These are phyloP conservation scores for Dactylellina haptotyla DNA, from an alignment of 2,329 filamentous ascomycete species.

Conservation along the genomic window DNA sequence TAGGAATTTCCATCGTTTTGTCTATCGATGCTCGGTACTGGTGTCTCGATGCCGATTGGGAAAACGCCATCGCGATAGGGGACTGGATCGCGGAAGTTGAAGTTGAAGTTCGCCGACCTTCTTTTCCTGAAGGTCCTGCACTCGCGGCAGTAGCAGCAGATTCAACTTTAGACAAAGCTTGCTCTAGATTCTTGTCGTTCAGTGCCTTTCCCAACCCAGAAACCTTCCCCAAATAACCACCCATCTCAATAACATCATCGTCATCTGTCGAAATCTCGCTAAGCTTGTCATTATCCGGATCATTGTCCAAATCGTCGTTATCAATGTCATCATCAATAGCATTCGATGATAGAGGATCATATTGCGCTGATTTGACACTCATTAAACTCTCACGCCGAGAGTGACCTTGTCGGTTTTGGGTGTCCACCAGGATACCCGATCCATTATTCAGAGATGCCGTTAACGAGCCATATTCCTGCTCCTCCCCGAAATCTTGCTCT, in stretches of 20 bases:
- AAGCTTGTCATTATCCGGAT: slow-evolving; percentile 41
- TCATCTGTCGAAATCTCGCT: slow-evolving; percentile 53
- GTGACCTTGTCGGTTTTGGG: slow-evolving; percentile 37
- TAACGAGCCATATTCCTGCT: slow-evolving; percentile 38
- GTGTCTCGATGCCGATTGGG: slow-evolving; percentile 36
- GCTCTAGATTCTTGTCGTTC: slow-evolving; percentile 50
- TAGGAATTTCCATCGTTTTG: slow-evolving; percentile 48
- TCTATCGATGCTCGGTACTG: slow-evolving; percentile 49
- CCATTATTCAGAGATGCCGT: slow-evolving; percentile 46
- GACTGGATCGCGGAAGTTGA: slow-evolving; percentile 50
- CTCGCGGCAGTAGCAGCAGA: slow-evolving; percentile 18
- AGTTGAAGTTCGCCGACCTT: slow-evolving; percentile 39
- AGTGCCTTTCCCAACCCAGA: slow-evolving; percentile 48
- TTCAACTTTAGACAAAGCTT: slow-evolving; percentile 34
- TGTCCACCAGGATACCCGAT: slow-evolving; percentile 36
- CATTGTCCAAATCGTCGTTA: slow-evolving; percentile 28
- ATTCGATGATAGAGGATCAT: slow-evolving; percentile 37
- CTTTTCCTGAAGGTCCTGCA: slow-evolving; percentile 22
- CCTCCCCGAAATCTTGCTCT: slow-evolving; percentile 30
- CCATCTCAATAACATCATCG: slow-evolving; percentile 48
- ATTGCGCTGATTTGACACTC: slow-evolving; percentile 40
- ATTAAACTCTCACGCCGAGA: slow-evolving; percentile 48
- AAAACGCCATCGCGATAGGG: slow-evolving; percentile 23
- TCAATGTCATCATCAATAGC: slow-evolving; percentile 32
- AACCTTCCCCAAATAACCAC: slow-evolving; percentile 53